A percentile compares a stretch with the other conserved stretches of the same genome.
These are phyloP conservation scores for Volvox africanus DNA, from an alignment of 139 green algal genomes.

Conservation along the genomic window DNA sequence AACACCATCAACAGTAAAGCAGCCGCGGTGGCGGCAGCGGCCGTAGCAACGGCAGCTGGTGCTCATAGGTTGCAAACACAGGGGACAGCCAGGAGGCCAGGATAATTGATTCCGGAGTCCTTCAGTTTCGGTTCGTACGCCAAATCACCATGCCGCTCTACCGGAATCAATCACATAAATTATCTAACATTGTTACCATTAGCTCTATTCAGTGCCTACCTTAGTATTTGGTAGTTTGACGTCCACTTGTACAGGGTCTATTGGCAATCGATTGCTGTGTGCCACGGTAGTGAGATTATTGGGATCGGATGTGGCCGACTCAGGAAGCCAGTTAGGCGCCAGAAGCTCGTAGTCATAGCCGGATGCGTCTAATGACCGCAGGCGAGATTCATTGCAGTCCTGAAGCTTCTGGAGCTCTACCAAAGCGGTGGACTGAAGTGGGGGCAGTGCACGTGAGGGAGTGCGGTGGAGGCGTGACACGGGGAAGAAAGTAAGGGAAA, in stretches of 20 bases:
- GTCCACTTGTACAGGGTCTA: slow-evolving; percentile 3
- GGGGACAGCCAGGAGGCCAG: too few species aligned
- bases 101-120: too few species aligned
- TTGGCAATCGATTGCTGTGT: background rate
- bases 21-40: too few species aligned
- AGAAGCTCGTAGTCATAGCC: slow-evolving; percentile 38
- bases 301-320: background rate
- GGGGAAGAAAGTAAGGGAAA: background rate
- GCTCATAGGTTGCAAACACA: too few species aligned
- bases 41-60: too few species aligned
- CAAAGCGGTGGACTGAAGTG: background rate
- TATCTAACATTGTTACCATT: too few species aligned
- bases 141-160: too few species aligned
- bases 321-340: background rate
- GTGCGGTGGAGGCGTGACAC: background rate
- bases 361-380: background rate
- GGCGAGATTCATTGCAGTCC: background rate
- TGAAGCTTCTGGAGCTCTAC: background rate
- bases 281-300: background rate
- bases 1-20: too few species aligned
- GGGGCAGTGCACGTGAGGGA: background rate
- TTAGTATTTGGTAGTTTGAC: background rate
- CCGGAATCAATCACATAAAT: too few species aligned
- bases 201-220: background rate
- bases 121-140: too few species aligned